Base-by-base conservation (phyloP, 2,329 filamentous ascomycete species). In the Cytospora paraplurivora region DNA sequence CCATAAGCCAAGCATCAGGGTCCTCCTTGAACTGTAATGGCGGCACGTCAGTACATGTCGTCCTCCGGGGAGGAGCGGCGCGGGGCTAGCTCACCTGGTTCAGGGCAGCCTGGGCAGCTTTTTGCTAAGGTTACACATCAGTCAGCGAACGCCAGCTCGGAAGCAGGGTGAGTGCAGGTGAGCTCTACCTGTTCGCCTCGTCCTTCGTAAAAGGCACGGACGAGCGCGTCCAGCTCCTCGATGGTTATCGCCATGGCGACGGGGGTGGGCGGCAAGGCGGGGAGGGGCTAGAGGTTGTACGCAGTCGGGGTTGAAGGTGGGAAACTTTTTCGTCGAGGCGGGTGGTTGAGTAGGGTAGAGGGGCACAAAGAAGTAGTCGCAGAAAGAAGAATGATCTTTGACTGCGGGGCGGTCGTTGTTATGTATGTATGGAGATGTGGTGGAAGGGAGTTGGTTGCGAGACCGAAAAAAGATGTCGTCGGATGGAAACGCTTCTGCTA, bases 131-230 rank as follows among this genome's bases (percentile, higher is more conserved):
- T 68, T 69, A 71, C 72, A 73, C 77, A 69, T 74, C 69, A 67
- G 76, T 81, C 71, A 80, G 77, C 70, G 68, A 64, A 47, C 55
- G 34, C 66, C 56, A 66, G 64, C 51, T 62, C 51, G 56, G 55
- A 56, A 50, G 35, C 32, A 2, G 47, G 21, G 51, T 35, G 61
- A 66, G 52, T 62, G n/a, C 33, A 56, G 35, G 17, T 57, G 59
- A 27, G 67, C 80, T 88, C 73, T 83, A 96, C 93, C 83, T 93
- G 86, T 67, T 97, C 92, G 72, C 95, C 95, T 78, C 94, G 91
- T 76, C 93, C 93, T 81, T 98, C 94, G 75, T 97, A 99, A 81
- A 99, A 98, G 82, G 92, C 88, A 77, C 91, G 93, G 84, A 98
- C 94, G 70, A 93, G 95, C 78, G 85, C 89, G 86, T 99, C 95